Evolutionary conservation across 495 filamentous ascomycete species (phyloP), one percentile per base, ranked within the genome.

Genomic region (Venustampulla echinocandica): DNA sequence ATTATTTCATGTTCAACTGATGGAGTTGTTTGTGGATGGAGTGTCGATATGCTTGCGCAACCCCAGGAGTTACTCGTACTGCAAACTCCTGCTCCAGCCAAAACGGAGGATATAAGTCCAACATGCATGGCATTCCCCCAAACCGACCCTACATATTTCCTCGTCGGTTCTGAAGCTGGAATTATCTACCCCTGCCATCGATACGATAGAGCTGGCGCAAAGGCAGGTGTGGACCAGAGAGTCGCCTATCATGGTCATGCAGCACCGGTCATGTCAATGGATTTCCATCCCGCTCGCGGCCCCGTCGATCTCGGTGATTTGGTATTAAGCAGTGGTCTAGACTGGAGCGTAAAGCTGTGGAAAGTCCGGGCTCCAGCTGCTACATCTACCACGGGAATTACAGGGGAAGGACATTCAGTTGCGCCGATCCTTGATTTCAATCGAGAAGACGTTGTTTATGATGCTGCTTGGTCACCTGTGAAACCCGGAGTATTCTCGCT

Each of bases 261-360:
- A 32, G 92, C 88, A 6, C 92, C 92, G 9, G 87, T 99, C 56
- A 97, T 95, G 86, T 88, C 84, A 11, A 81, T 95, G 17, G 80
- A 89, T 58, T 99, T 95, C 69, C 92, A 99, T 56, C 93, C 92
- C 1, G 83, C 86, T 3, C 79, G 84, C 6, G 92, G 92, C 7
- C 84, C 84, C 2, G 80, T 96, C 32, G 93, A 99, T 62, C 79
- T 99, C n/a, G 89, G 90, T 21, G 93, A 99, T 52, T 71, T 99
- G 2, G 84, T 97, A 35, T 74, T 99, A 24, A 85, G 81, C 18
- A 80, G 82, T 10, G 85, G 81, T 34, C 69, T 97, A 10, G 92
- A 99, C 69, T 99, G 92, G 92, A 90, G 81, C 57, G 88, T 95
- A 47, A 95, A 93, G 65, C 70, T 99, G 19, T 99, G 92, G 92